Evolutionary conservation across 768 basidiomycete species (phyloP).

Genomic region (Suillus subluteus): DNA sequence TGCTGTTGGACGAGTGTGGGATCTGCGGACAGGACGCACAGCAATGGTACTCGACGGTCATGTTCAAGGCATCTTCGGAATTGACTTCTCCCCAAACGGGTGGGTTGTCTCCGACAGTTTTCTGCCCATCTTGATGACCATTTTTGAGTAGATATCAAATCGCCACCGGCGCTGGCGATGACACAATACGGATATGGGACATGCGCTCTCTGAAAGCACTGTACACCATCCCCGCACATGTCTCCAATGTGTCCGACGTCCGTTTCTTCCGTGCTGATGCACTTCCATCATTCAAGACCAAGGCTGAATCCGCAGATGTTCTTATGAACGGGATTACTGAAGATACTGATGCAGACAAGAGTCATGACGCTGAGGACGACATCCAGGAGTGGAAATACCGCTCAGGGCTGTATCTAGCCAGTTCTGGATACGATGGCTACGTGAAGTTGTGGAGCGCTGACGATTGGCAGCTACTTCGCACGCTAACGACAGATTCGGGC

Average conservation of each 20-base stretch:
- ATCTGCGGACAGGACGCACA: conserved; percentile 90
- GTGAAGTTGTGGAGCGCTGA: conserved; percentile 98
- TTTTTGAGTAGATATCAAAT: conserved; percentile 79
- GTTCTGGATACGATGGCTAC: conserved; percentile 91
- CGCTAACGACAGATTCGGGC: conserved; percentile 91
- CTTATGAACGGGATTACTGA: conserved; percentile 50
- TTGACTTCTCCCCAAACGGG: conserved; percentile 97
- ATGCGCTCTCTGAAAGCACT: conserved; percentile 90
- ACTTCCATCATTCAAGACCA: conserved; percentile 43
- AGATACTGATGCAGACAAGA: conserved; percentile 34
- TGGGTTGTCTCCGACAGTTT: conserved; percentile 40
- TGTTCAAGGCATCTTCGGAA: conserved; percentile 87
- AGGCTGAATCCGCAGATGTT: conserved; percentile 45
- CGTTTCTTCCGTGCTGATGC: conserved; percentile 86
- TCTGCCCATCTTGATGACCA: background rate
- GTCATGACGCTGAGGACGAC: conserved; percentile 30
- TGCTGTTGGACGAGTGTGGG: conserved; percentile 97
- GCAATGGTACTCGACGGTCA: conserved; percentile 99
- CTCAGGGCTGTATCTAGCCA: conserved; percentile 90
- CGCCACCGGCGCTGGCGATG: conserved; percentile 95
- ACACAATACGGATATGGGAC: conserved; percentile 99
- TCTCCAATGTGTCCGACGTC: conserved; percentile 92
- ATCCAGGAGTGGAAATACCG: conserved; percentile 78
- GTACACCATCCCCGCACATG: conserved; percentile 96
- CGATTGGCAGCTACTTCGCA: conserved; percentile 92